Evolutionary conservation across 1,284 basidiomycete genomes (phyloP).

Genomic region (Cryptococcus sp.): DNA sequence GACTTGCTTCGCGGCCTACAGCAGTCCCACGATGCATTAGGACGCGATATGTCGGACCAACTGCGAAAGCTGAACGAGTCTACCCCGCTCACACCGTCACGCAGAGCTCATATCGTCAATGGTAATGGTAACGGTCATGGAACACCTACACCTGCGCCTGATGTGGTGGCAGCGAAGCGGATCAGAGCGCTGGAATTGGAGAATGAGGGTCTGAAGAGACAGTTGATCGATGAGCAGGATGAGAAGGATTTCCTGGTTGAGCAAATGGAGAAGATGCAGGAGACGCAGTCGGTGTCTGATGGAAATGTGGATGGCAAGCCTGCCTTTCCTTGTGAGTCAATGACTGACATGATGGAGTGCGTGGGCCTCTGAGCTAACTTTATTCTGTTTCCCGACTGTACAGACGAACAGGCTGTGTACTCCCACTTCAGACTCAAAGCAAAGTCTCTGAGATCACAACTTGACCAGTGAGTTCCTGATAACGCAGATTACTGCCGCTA

Average conservation of each 20-base stretch:
- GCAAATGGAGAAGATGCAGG: slow-evolving; percentile 29
- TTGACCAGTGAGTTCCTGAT: slow-evolving; percentile 41
- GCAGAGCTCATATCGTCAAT: slow-evolving; percentile 23
- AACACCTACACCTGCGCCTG: slow-evolving; percentile 7
- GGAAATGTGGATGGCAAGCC: slow-evolving; percentile 18
- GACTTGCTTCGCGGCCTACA: slow-evolving; percentile 47
- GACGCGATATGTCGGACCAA: slow-evolving; percentile 49
- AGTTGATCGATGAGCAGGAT: slow-evolving; percentile 41
- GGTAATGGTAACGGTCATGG: slow-evolving; percentile 7
- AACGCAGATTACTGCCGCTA: neutral
- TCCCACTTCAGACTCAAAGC: slow-evolving; percentile 46
- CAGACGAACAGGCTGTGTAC: slow-evolving; percentile 41
- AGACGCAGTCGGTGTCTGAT: neutral
- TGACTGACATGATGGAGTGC: too few relatives aligned
- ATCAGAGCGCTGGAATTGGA: slow-evolving; percentile 36
- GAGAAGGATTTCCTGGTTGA: slow-evolving; percentile 44
- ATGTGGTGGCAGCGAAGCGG: slow-evolving; percentile 21
- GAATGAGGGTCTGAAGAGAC: slow-evolving; percentile 33
- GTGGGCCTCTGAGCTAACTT: too few relatives aligned
- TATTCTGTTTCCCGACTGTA: neutral
- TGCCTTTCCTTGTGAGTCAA: slow-evolving; percentile 21
- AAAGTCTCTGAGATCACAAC: slow-evolving; percentile 40
- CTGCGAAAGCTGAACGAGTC: slow-evolving; percentile 37
- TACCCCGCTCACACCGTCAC: slow-evolving; percentile 33
- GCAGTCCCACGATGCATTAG: slow-evolving; percentile 46